A percentile compares a stretch with the other conserved stretches of the same genome.
phyloP scores from a whole-genome alignment of 352 stramenopile species.

The Plasmopara viticola region DNA sequence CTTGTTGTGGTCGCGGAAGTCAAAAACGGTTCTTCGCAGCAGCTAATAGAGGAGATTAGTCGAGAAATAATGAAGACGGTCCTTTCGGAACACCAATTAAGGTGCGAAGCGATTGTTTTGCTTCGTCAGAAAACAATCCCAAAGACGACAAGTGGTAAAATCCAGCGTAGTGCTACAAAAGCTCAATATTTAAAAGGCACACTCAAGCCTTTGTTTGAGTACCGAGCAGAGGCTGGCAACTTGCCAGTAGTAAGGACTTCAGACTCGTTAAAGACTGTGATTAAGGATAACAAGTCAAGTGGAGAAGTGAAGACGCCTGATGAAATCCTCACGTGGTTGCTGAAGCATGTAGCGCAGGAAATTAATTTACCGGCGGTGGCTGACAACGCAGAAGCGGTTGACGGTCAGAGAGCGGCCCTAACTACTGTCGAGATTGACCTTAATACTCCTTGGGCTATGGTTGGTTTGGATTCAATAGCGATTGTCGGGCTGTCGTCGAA shows the following conservation, averaged over 20 bases:
- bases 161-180: slow-evolving; percentile 67
- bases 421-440: slow-evolving; percentile 35
- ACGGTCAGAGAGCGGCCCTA: slow-evolving; percentile 9
- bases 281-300: slow-evolving; percentile 8
- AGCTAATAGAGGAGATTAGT: slow-evolving; percentile 50
- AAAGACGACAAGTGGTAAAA: slow-evolving; percentile 85
- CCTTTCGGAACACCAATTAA: slow-evolving; percentile 62
- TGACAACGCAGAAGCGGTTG: slow-evolving; percentile 5
- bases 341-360: slow-evolving; percentile 59
- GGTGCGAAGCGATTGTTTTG: slow-evolving; percentile 68
- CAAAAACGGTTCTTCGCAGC: slow-evolving; percentile 47
- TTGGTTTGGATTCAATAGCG: slow-evolving; percentile 61
- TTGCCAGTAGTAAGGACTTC: slow-evolving; percentile 3
- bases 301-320: slow-evolving; percentile 49
- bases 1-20: slow-evolving; percentile 77
- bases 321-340: slow-evolving; percentile 67
- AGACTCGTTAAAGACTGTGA: slow-evolving; percentile 10
- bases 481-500: slow-evolving; percentile 62
- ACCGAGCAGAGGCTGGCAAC: slow-evolving; percentile 34
- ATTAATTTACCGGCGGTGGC: slow-evolving; percentile 14
- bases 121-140: slow-evolving; percentile 62
- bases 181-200: slow-evolving; percentile 40
- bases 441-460: slow-evolving; percentile 53
- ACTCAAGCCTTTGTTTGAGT: slow-evolving; percentile 52
- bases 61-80: slow-evolving; percentile 59